These are phyloP conservation scores for Debaryomyces udenii DNA, from an alignment of 1,139 yeast species.

Conservation along the genomic window DNA sequence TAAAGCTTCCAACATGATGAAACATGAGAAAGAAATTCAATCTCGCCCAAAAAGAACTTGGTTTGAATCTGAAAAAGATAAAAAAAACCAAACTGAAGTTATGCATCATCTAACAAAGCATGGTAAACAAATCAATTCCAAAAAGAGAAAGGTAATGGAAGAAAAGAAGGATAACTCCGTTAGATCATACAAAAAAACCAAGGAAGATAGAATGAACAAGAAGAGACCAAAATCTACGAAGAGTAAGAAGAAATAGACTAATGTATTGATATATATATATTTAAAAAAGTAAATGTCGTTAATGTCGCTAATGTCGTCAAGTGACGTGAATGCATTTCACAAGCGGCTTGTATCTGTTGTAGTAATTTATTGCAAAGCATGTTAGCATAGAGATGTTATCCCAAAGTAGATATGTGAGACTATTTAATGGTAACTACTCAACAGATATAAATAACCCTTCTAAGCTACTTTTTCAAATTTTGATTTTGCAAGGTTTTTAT, in stretches of 20 bases:
- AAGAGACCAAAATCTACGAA: conserved; percentile 19
- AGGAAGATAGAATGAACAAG: conserved; percentile 55
- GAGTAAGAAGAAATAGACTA: conserved; percentile 13
- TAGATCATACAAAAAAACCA: conserved; percentile 72
- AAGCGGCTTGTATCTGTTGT: no score
- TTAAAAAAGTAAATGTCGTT: no score
- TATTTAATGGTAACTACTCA: conserved; percentile 28
- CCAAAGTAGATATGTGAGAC: conserved; percentile 29
- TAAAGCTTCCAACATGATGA: conserved; percentile 82
- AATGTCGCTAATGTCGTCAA: conserved; percentile 1
- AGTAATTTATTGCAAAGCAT: neutral
- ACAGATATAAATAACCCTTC: conserved; percentile 41
- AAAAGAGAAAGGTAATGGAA: conserved; percentile 63
- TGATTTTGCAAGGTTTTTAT: conserved; percentile 66
- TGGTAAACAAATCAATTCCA: conserved; percentile 51
- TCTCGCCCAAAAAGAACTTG: conserved; percentile 95
- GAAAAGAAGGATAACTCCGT: conserved; percentile 46
- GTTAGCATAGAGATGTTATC: conserved; percentile 11
- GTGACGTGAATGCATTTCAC: no score
- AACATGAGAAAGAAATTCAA: conserved; percentile 78
- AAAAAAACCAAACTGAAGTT: conserved; percentile 51
- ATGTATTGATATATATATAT: neutral
- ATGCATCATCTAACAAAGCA: conserved; percentile 50
- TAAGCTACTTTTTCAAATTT: conserved; percentile 55
- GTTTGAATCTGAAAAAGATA: conserved; percentile 83